Base-by-base conservation (phyloP, 495 filamentous ascomycete genomes). In the Daldinia loculata region DNA sequence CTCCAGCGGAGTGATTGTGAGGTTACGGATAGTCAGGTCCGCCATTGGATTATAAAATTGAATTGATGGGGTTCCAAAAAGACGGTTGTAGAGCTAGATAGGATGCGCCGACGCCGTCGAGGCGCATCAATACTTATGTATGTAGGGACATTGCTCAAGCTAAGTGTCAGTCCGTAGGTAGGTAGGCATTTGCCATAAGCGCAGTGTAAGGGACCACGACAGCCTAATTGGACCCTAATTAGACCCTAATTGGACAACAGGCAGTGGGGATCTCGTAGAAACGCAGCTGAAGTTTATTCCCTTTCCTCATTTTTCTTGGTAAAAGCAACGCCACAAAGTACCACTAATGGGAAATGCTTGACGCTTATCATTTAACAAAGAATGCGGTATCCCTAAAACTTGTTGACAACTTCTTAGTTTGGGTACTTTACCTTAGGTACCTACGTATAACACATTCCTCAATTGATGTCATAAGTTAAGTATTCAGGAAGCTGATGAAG, bases 1-100 rank as follows among this genome's bases (percentile, higher is more conserved):
- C 50, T 89, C 86, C 30, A 98, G 81, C 1, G 89, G 83, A 6
- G 85, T 92, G 67, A 88, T 82, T 39, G 94, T 95, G 63, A 97
- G 84, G 77, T 99, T 99, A 70, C 95, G 94, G 77, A 99, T 89
- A 5, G 88, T 93, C 50, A 98, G 79, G 61, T 82, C 70, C 52
- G 77, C 72, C 80, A 82, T 80, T 67, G 52, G 17, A 43, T 48
- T 59, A 12, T 11, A 26, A 41, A 30, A 30, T 41, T 60, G 48
- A 24, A 50, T 17, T 19, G 32, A 26, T 56, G 43, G 41, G 36
- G 34, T 29, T 60, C 24, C 45, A 66, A 50, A 14, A 48, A 70
- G 32, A 66, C 61, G 51, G 56, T 50, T 27, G 24, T 50, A 24
- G 30, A 58, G n/a, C 39, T 41, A 64, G 4, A 36, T 56, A 56